Evolutionary conservation across 495 filamentous ascomycete genomes (phyloP).

Genomic region (Penicillium canariense): DNA sequence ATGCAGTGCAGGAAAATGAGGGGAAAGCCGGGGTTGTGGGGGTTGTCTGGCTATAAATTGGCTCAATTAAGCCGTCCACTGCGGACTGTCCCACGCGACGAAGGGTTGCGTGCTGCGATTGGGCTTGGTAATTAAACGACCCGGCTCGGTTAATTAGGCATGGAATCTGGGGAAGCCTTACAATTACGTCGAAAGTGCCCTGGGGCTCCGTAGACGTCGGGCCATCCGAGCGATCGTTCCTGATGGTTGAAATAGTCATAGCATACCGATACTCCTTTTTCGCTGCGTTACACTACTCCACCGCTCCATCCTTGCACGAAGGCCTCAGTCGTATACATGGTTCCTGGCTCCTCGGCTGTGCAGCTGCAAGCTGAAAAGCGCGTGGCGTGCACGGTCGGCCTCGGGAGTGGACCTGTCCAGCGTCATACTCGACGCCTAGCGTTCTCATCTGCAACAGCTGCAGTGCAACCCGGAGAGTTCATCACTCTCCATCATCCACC

Average conservation of each 20-base stretch:
- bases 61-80: not conserved
- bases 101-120: constrained; percentile 5
- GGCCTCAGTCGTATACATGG: no score
- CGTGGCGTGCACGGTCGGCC: not conserved
- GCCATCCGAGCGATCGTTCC: no score
- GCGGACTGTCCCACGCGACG: constrained; percentile 8
- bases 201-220: no score
- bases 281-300: no score
- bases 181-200: no score
- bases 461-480: constrained; percentile 7
- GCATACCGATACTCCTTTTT: no score
- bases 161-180: constrained; percentile 19
- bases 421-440: not conserved
- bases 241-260: no score
- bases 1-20: constrained; percentile 9
- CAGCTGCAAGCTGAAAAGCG: not conserved
- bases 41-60: constrained; percentile 2
- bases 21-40: constrained; percentile 5
- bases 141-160: constrained; percentile 25
- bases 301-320: no score
- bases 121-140: constrained; percentile 4
- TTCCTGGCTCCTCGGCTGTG: not conserved
- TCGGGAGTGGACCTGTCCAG: not conserved
- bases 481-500: not conserved
- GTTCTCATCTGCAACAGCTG: not conserved